Conservation (phyloP, 352 stramenopile species). For the Phytophthora syringae region DNA sequence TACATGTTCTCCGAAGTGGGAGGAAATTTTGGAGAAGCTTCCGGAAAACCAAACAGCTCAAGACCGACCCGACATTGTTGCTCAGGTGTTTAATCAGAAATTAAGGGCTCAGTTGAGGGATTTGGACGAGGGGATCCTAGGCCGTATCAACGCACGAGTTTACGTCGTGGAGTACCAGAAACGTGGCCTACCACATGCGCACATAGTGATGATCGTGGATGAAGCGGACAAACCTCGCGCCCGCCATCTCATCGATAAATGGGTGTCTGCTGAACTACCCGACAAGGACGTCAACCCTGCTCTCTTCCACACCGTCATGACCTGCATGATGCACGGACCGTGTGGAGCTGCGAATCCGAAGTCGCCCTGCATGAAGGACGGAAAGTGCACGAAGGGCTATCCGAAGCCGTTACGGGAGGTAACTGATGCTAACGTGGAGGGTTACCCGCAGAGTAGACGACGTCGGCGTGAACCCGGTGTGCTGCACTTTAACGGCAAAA, state of each 20-base stretch:
- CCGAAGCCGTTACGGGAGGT: conserved; percentile 18
- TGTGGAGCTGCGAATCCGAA: conserved; percentile 1
- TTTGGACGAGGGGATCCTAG: too few relatives aligned
- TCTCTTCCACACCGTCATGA: conserved; percentile 7
- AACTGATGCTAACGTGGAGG: conserved; percentile 1
- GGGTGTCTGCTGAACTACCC: conserved; percentile 25
- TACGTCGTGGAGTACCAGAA: too few relatives aligned
- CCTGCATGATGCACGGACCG: conserved; percentile 21
- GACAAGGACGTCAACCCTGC: conserved; percentile 11
- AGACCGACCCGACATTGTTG: conserved; percentile 29
- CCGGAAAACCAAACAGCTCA: conserved; percentile 6
- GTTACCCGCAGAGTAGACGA: conserved; percentile 22
- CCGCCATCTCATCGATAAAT: too few relatives aligned
- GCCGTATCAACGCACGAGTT: too few relatives aligned
- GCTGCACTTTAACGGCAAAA: not conserved
- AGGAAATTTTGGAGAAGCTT: conserved; percentile 33
- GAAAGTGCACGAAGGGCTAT: conserved; percentile 30
- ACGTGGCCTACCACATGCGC: too few relatives aligned
- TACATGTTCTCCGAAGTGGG: conserved; percentile 55
- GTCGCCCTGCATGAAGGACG: conserved; percentile 25
- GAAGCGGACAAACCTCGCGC: too few relatives aligned
- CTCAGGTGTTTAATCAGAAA: conserved; percentile 30
- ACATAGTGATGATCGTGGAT: too few relatives aligned
- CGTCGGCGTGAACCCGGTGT: not conserved
- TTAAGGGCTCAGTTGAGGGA: not conserved